Base-by-base conservation (phyloP, 2,329 filamentous ascomycete genomes). In the Botrytis fabae region DNA sequence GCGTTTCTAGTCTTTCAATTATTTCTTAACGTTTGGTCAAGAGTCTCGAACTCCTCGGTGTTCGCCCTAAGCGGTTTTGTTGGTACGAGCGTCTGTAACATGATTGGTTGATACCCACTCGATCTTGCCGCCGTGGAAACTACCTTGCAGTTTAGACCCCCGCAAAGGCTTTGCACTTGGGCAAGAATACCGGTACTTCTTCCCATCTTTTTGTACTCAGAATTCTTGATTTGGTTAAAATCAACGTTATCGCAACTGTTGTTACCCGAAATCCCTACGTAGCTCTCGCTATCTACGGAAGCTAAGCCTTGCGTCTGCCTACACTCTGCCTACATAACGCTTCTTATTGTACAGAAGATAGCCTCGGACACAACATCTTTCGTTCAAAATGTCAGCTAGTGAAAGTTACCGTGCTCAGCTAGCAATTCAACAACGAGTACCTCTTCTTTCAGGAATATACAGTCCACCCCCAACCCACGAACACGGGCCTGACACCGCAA, bases 401-500 rank as follows among this genome's bases (percentile, higher is more conserved):
- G 70, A 69, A 66, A 64, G 22, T 6, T 38, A 66, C 44, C 38
- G 61, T 71, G 35, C 61, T 42, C 40, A 64, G 12, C 38, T 28
- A 51, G 62, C 46, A 54, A 46, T 35, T 22, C 46, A 46, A 40
- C 44, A 71, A 69, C 28, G 28, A 35, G n/a, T 42, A 16, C 62
- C 51, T 48, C 28, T 72, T 22, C 70, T 72, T 42, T 72, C 62
- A 20, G 63, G 28, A 25, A 38, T 68, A 20, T 72, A 72, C 32
- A 72, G 48, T 57, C 48, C 70, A 12, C 48, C 38, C 40, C 38
- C 63, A 35, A 57, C 63, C 5, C 48, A 59, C 60, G 62, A 51
- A 60, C 51, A 72, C 10, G 70, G 40, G 18, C 48, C 70, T 32
- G 51, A 69, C 18, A 61, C 70, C 10, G 46, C 62, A 32, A 72